Conservation (phyloP, 1,284 basidiomycete genomes). For the Rhizoctonia solani region DNA sequence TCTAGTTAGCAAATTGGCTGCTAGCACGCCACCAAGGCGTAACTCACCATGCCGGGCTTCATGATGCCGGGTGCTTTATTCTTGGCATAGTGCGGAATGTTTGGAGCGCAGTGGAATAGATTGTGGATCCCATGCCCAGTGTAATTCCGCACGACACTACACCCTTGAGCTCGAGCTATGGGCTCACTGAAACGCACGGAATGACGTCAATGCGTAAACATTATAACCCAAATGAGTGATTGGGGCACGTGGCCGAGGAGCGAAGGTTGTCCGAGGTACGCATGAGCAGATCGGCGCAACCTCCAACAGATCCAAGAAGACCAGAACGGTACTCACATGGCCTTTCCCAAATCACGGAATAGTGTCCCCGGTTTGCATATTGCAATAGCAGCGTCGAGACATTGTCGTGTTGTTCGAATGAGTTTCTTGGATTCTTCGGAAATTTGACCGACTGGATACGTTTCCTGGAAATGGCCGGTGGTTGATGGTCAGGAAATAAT, state of each 20-base stretch:
- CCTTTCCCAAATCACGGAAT: slow-evolving; percentile 81
- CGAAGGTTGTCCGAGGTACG: slow-evolving; percentile 1
- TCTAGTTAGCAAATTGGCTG: not conserved
- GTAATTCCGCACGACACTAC: slow-evolving; percentile 84
- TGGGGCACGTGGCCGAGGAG: slow-evolving; percentile 13
- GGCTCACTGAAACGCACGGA: slow-evolving; percentile 62
- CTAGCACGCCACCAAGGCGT: not conserved
- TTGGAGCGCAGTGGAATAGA: slow-evolving; percentile 76
- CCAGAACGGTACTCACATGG: slow-evolving; percentile 60
- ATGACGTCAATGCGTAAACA: slow-evolving; percentile 18
- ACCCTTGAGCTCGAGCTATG: slow-evolving; percentile 76
- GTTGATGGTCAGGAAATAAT: not conserved
- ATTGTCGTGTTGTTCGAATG: slow-evolving; percentile 77
- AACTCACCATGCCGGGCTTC: slow-evolving; percentile 78
- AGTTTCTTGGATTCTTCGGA: slow-evolving; percentile 82
- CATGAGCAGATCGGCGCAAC: slow-evolving; percentile 5
- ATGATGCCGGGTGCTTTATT: slow-evolving; percentile 82
- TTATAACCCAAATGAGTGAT: not conserved
- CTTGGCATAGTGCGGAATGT: slow-evolving; percentile 84
- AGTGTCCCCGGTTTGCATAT: slow-evolving; percentile 88
- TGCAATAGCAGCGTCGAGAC: slow-evolving; percentile 84
- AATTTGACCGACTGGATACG: slow-evolving; percentile 85
- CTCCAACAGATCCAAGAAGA: slow-evolving; percentile 4
- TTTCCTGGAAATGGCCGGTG: slow-evolving; percentile 44
- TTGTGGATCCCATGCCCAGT: slow-evolving; percentile 91